Evolutionary conservation across 805 yeast species (phyloP), one percentile per base, ranked within the genome.

Genomic region (Wickerhamomyces chaumierensis): DNA sequence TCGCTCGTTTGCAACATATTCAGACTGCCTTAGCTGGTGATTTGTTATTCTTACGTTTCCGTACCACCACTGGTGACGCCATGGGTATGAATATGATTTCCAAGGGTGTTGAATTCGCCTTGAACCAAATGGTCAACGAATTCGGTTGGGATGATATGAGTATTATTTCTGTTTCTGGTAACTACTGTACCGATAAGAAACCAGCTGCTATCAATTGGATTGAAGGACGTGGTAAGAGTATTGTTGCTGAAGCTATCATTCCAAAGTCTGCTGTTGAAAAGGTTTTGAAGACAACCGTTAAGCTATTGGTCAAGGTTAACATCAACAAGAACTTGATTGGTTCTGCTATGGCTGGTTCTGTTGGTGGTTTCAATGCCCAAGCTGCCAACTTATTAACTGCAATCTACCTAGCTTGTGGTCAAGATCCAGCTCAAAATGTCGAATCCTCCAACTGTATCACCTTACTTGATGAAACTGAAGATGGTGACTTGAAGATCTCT

Each of bases 41-140:
- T 36, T 68, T 82, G 49, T 68, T 92, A 51, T 92, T 75, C 54
- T 81, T 92, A 51, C 78, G 99, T 55, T 92, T 92, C 69, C 78
- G 88, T 58, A 94, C 99, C n/a, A 87, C 95, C 31, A 92, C 99
- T 16, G 99, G 99, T 61, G 99, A 92, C 67, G 99, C 99, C 16
- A 92, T 92, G 99, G 99, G 99, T 47, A 92, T 92, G 99, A 92
- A 92, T 60, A 92, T 92, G 99, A 92, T 92, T 44, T 90, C 97
- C 21, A 92, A 92, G 64, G 99, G 98, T 61, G 96, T 87, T 35
- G 99, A 92, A 58, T 71, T 68, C 58, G 75, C 96, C 1, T 72
- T 92, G 54, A 78, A 78, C 44, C 76, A 72, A 57, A 86, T 92
- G 95, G 75, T 73, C 33, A 83, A 81, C 52, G 88, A 81, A 51